Conservation (phyloP, 176 grass and related monocot species). For the Rhynchospora breviuscula region DNA sequence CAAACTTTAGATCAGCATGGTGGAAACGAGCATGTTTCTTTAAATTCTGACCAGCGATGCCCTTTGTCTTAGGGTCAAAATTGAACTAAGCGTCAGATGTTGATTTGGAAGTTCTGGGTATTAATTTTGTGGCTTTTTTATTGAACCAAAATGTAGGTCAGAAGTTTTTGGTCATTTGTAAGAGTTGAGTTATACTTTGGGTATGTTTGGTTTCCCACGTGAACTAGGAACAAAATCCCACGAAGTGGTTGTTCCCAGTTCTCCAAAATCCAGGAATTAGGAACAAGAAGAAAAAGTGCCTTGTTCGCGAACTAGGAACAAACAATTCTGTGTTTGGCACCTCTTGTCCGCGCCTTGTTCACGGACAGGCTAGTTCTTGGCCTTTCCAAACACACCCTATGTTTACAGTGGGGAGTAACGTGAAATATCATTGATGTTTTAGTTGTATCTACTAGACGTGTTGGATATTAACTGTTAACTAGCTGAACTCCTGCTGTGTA, state of each 20-base stretch:
- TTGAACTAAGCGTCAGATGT: background rate
- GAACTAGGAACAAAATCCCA: no score
- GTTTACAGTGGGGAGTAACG: background rate
- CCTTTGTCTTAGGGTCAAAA: background rate
- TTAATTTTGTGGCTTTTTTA: background rate
- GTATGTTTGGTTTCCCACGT: no score
- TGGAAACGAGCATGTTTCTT: background rate
- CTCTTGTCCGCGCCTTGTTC: no score
- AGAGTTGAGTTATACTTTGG: background rate
- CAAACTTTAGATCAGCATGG: background rate
- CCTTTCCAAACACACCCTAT: no score
- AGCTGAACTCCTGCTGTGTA: background rate
- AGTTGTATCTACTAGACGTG: background rate
- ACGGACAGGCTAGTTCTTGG: no score
- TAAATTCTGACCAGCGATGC: background rate
- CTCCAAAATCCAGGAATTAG: no score
- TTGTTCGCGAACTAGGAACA: no score
- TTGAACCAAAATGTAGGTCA: background rate
- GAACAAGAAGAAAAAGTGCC: no score
- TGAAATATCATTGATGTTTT: slow-evolving; percentile 1
- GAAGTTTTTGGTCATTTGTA: background rate
- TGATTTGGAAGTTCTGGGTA: background rate
- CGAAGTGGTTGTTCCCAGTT: no score
- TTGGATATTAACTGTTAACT: background rate
- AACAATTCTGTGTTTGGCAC: no score